Evolutionary conservation across 768 basidiomycete genomes (phyloP).

Genomic region (Pulveroboletus sp.): DNA sequence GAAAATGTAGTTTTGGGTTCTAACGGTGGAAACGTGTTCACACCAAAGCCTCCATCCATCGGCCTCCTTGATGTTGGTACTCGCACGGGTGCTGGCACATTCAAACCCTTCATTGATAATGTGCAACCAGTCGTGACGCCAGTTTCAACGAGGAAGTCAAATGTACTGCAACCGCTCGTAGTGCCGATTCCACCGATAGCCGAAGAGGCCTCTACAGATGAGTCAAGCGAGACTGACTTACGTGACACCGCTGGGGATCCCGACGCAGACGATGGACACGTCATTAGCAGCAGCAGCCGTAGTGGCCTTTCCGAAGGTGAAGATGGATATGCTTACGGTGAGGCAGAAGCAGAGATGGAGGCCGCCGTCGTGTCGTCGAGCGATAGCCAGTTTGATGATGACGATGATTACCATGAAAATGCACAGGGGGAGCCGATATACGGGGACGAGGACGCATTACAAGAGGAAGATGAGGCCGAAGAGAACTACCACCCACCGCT

Average conservation of each 20-base stretch:
- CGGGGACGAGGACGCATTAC: slow-evolving; percentile 24
- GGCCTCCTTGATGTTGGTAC: slow-evolving; percentile 3
- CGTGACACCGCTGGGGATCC: slow-evolving; percentile 16
- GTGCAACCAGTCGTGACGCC: slow-evolving; percentile 13
- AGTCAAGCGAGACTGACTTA: slow-evolving; percentile 28
- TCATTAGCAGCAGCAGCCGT: slow-evolving; percentile 24
- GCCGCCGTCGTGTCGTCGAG: slow-evolving; percentile 26
- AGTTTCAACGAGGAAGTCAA: slow-evolving; percentile 19
- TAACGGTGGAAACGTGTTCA: slow-evolving; percentile 31
- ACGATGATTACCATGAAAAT: slow-evolving; percentile 21
- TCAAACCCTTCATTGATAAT: slow-evolving; percentile 37
- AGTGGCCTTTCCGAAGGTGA: slow-evolving; percentile 32
- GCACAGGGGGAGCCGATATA: slow-evolving; percentile 10
- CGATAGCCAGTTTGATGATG: slow-evolving; percentile 31
- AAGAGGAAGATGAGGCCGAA: slow-evolving; percentile 32
- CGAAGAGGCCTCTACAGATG: slow-evolving; percentile 30
- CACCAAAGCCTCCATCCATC: slow-evolving; percentile 39
- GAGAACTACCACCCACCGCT: slow-evolving; percentile 41
- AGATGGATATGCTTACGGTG: slow-evolving; percentile 31
- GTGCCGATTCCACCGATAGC: slow-evolving; percentile 16
- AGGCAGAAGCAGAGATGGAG: slow-evolving; percentile 24
- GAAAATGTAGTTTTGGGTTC: slow-evolving; percentile 31
- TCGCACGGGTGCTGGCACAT: slow-evolving; percentile 15
- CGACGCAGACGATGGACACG: slow-evolving; percentile 24
- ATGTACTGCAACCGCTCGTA: slow-evolving; percentile 17